Evolutionary conservation across 2,329 filamentous ascomycete genomes (phyloP).

Genomic region (Beauveria sp.): DNA sequence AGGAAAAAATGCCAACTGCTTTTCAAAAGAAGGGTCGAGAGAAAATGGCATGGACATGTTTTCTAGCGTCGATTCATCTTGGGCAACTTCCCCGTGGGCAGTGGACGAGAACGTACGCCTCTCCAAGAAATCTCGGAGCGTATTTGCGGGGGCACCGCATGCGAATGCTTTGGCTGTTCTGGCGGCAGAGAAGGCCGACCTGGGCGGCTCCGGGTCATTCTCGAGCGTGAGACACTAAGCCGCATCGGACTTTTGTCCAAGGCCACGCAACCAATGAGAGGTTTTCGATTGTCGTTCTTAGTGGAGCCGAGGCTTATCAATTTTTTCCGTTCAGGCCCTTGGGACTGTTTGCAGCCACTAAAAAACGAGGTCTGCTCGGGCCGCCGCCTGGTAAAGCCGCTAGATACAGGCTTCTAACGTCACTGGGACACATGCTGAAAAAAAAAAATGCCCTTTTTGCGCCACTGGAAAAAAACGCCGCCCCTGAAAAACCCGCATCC

Average conservation of each 20-base stretch:
- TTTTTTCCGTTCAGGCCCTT: neutral
- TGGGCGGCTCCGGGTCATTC: constrained; percentile 11
- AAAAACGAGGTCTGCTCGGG: neutral
- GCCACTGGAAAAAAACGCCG: constrained; percentile 2
- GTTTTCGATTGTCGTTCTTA: neutral
- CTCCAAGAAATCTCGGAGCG: constrained; percentile 1
- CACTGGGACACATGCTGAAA: constrained; percentile 1
- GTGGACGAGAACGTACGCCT: neutral
- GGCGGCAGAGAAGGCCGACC: neutral
- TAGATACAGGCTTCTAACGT: neutral
- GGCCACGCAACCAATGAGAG: neutral
- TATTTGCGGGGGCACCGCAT: neutral
- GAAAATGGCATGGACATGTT: neutral
- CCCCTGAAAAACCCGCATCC: constrained; percentile 14
- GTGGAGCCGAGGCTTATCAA: neutral
- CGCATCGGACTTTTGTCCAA: neutral
- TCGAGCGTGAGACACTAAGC: constrained; percentile 9
- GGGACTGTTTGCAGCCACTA: neutral
- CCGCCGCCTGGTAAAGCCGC: neutral
- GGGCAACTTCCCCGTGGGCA: neutral
- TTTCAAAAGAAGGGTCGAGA: neutral
- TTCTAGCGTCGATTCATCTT: constrained; percentile 1
- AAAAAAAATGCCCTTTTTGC: constrained; percentile 1
- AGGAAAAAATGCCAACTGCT: neutral
- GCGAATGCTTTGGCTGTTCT: neutral